phyloP scores from a whole-genome alignment of 2,329 filamentous ascomycete genomes.

The Cadophora sp. region DNA sequence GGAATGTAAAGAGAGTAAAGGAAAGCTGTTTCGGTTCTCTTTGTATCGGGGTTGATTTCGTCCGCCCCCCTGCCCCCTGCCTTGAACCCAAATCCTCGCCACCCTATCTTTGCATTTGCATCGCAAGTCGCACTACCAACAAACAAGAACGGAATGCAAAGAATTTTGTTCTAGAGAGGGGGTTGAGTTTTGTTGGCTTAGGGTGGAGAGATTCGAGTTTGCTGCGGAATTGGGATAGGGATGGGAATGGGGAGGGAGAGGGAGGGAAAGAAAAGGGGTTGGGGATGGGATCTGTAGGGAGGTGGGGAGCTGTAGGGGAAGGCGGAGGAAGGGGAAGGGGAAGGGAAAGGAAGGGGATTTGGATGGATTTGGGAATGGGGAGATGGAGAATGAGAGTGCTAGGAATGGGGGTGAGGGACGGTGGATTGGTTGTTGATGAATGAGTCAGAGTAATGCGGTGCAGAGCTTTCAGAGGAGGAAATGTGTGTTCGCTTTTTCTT shows the following conservation, averaged over 20 bases:
- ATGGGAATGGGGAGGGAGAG: too few species aligned
- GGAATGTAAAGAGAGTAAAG: not conserved
- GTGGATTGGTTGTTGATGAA: slow-evolving; percentile 46
- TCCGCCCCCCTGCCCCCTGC: not conserved
- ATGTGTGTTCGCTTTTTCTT: slow-evolving; percentile 26
- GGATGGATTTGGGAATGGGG: too few species aligned
- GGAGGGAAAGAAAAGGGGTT: too few species aligned
- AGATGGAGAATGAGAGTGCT: too few species aligned
- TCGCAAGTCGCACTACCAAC: slow-evolving; percentile 45
- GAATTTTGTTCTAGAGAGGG: slow-evolving; percentile 35
- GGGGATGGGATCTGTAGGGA: slow-evolving; percentile 37
- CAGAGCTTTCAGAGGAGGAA: slow-evolving; percentile 33
- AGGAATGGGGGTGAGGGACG: slow-evolving; percentile 1
- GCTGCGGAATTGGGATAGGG: slow-evolving; percentile 46
- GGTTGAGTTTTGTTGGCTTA: slow-evolving; percentile 45
- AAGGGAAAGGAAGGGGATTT: too few species aligned
- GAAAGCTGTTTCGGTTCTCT: too few species aligned
- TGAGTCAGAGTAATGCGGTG: slow-evolving; percentile 41
- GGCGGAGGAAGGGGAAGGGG: slow-evolving; percentile 8
- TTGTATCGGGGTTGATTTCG: too few species aligned
- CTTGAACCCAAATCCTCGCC: not conserved
- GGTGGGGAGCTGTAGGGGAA: slow-evolving; percentile 40
- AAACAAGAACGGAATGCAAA: slow-evolving; percentile 41
- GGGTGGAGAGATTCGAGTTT: slow-evolving; percentile 43
- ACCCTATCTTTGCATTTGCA: slow-evolving; percentile 43